Evolutionary conservation across 129 eudicot species (phyloP), one percentile per base, ranked within the genome.

Genomic region (carrot (Daucus carota)): DNA sequence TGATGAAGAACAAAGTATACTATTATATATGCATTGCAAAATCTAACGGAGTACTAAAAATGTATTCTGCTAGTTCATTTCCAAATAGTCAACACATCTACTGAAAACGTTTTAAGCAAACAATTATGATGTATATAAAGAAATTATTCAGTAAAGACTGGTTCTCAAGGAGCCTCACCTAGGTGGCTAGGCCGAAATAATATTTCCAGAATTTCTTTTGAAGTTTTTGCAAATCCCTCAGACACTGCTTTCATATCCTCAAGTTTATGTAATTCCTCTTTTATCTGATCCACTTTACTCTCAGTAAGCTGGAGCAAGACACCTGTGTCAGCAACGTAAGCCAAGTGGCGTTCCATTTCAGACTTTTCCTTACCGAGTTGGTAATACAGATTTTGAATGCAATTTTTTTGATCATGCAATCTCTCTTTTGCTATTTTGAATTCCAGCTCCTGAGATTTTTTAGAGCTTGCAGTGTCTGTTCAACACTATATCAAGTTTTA

Each of bases 191-290:
- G 43, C 88, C 84, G 82, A 88, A 88, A 67, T 93, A 86, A 72
- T 90, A 84, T 77, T 88, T 84, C 66, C 66, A 88, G 83, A 54
- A 85, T 83, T 15, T 76, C 62, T 70, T 85, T 84, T 42, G 96
- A 81, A 45, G 92, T 83, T 80, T 81, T 90, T 3, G 90, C 90
- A 70, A 87, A 93, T 54, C 98, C 98, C 47, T 85, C 87, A 33
- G 85, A 78, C 36, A 88, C 87, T 62, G 52, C 81, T 74, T 83
- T 85, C 98, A 93, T 90, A 70, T 86, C 82, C 77, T 74, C 83
- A 6, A 93, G 84, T 75, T 84, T 90, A 50, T 28, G 57, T 17
- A 85, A 41, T 82, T 93, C 97, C 12, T 32, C 73, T 68, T 90
- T 88, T 6, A 93, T 84, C 75, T 83, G 84, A 60, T 85, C 83